phyloP scores from a whole-genome alignment of 495 filamentous ascomycete genomes.

The Parmelia sp. region DNA sequence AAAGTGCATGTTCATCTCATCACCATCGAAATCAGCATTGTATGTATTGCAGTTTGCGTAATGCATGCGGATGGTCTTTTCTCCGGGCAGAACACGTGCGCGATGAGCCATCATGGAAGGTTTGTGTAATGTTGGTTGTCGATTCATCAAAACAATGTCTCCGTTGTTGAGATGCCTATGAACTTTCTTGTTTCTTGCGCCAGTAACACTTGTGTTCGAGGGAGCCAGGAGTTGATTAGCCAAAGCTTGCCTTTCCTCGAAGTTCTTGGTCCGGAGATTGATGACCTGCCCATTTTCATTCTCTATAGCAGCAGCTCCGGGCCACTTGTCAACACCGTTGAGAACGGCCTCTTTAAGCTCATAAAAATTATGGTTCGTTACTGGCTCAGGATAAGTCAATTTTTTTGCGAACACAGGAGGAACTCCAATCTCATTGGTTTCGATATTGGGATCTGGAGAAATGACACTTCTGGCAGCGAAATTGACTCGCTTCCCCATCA shows the following conservation, averaged over 20 bases:
- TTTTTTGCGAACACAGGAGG: slow-evolving; percentile 95
- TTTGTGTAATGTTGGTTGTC: slow-evolving; percentile 98
- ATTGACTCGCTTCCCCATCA: slow-evolving; percentile 99
- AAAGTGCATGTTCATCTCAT: slow-evolving; percentile 99
- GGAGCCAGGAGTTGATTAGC: slow-evolving; percentile 93
- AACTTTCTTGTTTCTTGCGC: slow-evolving; percentile 89
- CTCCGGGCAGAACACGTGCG: slow-evolving; percentile 82
- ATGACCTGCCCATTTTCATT: slow-evolving; percentile 91
- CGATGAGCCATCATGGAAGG: slow-evolving; percentile 99
- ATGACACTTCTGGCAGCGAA: slow-evolving; percentile 97
- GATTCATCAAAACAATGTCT: slow-evolving; percentile 97
- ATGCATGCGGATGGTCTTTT: slow-evolving; percentile 98
- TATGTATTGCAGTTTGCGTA: slow-evolving; percentile 99
- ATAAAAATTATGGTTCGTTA: slow-evolving; percentile 93
- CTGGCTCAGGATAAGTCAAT: slow-evolving; percentile 93
- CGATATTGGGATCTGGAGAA: slow-evolving; percentile 96
- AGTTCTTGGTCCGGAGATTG: slow-evolving; percentile 75
- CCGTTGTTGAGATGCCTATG: slow-evolving; percentile 93
- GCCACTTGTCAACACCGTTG: slow-evolving; percentile 90
- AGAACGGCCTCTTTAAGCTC: slow-evolving; percentile 95
- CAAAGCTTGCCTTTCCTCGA: slow-evolving; percentile 75
- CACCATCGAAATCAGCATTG: slow-evolving; percentile 99
- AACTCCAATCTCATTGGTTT: slow-evolving; percentile 97
- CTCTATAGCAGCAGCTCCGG: slow-evolving; percentile 88
- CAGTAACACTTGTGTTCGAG: slow-evolving; percentile 64